phyloP scores from a whole-genome alignment of 768 basidiomycete species.

The Trametes gibbosa region DNA sequence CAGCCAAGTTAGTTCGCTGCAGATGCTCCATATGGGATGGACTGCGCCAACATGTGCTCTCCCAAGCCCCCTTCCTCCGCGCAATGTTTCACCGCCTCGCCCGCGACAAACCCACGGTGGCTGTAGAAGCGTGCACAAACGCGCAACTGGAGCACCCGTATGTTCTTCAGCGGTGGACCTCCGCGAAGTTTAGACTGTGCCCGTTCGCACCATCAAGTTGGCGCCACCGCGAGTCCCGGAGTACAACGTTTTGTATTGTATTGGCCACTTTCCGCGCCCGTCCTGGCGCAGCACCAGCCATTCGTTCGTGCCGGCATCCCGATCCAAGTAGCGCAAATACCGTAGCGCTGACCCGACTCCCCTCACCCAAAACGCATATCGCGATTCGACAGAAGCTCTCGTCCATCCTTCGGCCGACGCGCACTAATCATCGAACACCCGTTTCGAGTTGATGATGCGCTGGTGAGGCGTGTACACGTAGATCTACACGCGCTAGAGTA shows the following conservation, averaged over 20 bases:
- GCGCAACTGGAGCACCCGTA: not conserved
- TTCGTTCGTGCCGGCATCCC: constrained; percentile 2
- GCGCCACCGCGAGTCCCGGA: constrained; percentile 19
- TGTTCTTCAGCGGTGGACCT: not conserved
- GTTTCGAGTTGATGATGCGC: not conserved
- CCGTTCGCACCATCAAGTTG: not conserved
- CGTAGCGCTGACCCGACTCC: not conserved
- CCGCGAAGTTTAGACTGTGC: too few species aligned
- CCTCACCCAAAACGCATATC: not conserved
- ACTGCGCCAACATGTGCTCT: not conserved
- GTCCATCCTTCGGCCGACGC: not conserved
- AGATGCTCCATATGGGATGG: too few species aligned
- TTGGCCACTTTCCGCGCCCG: not conserved
- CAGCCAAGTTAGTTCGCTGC: too few species aligned
- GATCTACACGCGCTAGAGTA: not conserved
- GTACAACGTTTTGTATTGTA: not conserved
- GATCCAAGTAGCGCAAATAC: not conserved
- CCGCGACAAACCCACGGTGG: too few species aligned
- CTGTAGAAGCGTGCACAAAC: not conserved
- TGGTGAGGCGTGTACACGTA: not conserved
- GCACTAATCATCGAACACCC: not conserved
- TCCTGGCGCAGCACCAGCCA: not conserved
- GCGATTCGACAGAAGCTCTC: not conserved
- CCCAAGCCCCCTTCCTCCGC: not conserved
- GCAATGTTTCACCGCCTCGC: not conserved